Percentiles rank a stretch among this genome's conserved stretches.
phyloP scores from a whole-genome alignment of 78 protist species.

The Pigoraptor vietnamica region DNA sequence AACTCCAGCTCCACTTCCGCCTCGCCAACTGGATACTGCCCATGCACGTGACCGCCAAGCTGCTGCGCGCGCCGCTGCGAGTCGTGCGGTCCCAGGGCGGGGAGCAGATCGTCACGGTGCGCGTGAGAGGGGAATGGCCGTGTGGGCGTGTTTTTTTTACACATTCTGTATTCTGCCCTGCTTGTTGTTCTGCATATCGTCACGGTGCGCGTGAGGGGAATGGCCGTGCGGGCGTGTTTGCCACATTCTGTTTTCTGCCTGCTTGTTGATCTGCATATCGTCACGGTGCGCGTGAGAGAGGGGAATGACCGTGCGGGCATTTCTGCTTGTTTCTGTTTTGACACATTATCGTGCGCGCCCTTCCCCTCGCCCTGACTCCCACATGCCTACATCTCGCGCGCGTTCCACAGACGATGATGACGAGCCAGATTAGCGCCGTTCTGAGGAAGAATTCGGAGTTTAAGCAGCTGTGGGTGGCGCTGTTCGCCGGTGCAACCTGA shows the following conservation, averaged over 20 bases:
- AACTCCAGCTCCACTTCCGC: not conserved
- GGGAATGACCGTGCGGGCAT: not conserved
- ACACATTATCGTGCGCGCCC: too few species aligned
- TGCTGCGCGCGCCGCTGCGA: not conserved
- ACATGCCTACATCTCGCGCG: not conserved
- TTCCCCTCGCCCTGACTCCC: too few species aligned
- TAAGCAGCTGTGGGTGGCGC: not conserved
- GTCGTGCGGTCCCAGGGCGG: not conserved
- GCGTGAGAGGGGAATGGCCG: not conserved
- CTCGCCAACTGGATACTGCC: not conserved
- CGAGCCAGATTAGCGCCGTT: not conserved
- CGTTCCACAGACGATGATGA: not conserved
- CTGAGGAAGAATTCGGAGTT: not conserved
- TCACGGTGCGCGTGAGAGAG: not conserved
- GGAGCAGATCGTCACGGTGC: not conserved
- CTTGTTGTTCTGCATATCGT: too few species aligned
- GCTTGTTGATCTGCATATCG: too few species aligned
- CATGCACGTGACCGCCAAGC: not conserved
- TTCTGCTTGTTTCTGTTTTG: too few species aligned
- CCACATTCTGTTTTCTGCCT: too few species aligned
- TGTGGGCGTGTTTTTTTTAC: not conserved
- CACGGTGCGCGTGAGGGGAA: not conserved
- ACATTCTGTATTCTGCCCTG: not conserved
- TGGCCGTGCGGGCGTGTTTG: too few species aligned
- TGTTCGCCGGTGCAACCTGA: not conserved